Evolutionary conservation across 140 eudicot genomes (phyloP).

Genomic region (Anethum foeniculum): DNA sequence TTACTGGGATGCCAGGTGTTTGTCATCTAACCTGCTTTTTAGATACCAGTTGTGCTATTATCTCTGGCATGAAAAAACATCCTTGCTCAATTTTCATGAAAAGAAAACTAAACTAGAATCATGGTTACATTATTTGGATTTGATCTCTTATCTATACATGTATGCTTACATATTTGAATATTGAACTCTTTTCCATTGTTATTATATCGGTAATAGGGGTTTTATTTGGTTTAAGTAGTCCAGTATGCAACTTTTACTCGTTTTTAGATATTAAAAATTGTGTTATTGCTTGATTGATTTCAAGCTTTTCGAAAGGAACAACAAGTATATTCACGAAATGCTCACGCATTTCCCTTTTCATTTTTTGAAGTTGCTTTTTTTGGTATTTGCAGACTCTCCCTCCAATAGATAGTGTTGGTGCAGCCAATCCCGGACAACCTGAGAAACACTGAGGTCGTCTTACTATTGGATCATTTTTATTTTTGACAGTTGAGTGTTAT

Average conservation of each 20-base stretch:
- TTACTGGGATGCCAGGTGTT: background rate
- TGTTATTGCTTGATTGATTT: background rate
- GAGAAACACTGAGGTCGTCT: constrained; percentile 34
- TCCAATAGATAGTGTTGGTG: constrained; percentile 29
- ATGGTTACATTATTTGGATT: background rate
- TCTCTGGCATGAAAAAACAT: background rate
- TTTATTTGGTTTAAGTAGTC: background rate
- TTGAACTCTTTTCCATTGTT: background rate
- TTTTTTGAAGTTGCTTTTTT: constrained; percentile 5
- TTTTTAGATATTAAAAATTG: background rate
- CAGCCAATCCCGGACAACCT: constrained; percentile 28
- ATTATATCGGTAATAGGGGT: background rate
- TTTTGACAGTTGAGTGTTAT: background rate
- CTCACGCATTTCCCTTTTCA: constrained; percentile 3
- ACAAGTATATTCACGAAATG: background rate
- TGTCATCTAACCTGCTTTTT: background rate
- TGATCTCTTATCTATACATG: background rate
- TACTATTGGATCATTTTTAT: background rate
- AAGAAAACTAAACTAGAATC: too few species aligned
- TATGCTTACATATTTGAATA: background rate
- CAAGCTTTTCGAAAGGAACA: background rate
- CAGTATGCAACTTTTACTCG: background rate
- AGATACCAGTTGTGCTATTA: background rate
- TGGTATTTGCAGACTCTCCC: constrained; percentile 60
- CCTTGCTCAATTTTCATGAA: background rate